Percentiles rank a stretch among this genome's conserved stretches.
phyloP scores from a whole-genome alignment of 2,329 filamentous ascomycete species.

The Tolypocladium paradoxum region DNA sequence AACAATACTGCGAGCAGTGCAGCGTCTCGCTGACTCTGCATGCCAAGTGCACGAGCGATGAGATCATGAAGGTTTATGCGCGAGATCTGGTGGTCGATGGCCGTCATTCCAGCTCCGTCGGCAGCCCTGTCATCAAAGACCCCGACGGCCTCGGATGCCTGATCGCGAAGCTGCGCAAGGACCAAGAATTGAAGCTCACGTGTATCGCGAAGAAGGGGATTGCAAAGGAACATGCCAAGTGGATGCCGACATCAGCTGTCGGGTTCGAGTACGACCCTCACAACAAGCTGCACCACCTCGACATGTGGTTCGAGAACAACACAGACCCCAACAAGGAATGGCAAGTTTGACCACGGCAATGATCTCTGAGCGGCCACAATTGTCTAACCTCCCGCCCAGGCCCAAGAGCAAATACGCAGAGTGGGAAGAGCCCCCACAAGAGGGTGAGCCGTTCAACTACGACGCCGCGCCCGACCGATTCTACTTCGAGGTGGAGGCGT shows the following conservation, averaged over 20 bases:
- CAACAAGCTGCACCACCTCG: constrained; percentile 86
- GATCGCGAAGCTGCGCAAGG: constrained; percentile 81
- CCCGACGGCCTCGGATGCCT: constrained; percentile 70
- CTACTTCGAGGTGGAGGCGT: constrained; percentile 88
- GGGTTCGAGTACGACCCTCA: constrained; percentile 98
- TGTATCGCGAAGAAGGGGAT: constrained; percentile 98
- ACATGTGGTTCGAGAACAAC: constrained; percentile 80
- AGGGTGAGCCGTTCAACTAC: constrained; percentile 84
- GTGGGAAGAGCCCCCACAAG: constrained; percentile 68
- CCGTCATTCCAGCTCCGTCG: constrained; percentile 64
- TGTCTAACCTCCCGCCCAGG: constrained; percentile 32
- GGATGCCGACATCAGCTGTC: constrained; percentile 84
- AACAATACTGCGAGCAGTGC: constrained; percentile 88
- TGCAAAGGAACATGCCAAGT: constrained; percentile 97
- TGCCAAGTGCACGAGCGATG: constrained; percentile 73
- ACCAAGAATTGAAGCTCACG: constrained; percentile 79
- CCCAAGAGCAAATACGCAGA: constrained; percentile 71
- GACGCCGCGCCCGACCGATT: constrained; percentile 75
- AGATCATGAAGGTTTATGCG: constrained; percentile 90
- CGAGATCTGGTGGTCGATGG: constrained; percentile 70
- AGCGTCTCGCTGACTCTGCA: constrained; percentile 76
- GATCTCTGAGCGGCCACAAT: too few relatives aligned
- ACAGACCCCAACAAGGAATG: constrained; percentile 73
- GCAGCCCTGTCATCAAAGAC: constrained; percentile 75
- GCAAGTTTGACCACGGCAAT: constrained; percentile 36